Conservation (phyloP, 352 stramenopile genomes). For the Peronospora destructor region DNA sequence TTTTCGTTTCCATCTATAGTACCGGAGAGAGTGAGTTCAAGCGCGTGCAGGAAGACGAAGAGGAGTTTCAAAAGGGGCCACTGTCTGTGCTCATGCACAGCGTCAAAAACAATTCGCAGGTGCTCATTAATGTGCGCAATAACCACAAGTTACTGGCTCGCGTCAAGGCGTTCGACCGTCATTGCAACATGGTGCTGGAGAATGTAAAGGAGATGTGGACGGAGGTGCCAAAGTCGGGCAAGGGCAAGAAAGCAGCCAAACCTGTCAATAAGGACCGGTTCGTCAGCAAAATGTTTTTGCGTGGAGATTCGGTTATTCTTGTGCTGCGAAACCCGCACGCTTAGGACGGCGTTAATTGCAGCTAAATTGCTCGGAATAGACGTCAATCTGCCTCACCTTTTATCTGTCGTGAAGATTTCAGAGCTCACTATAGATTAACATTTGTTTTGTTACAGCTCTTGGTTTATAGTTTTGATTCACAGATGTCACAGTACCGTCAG, state of each 20-base stretch:
- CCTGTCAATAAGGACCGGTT: conserved; percentile 98
- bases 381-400: not conserved
- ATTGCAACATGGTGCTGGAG: conserved; percentile 99
- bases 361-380: conserved; percentile 23
- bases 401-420: not conserved
- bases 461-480: not conserved
- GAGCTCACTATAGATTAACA: not conserved
- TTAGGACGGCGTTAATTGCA: conserved; percentile 31
- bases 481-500: conserved; percentile 16
- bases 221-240: conserved; percentile 95
- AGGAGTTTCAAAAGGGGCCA: conserved; percentile 94
- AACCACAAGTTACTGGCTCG: conserved; percentile 99
- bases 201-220: conserved; percentile 99
- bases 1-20: conserved; percentile 2
- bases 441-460: conserved; percentile 3
- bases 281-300: conserved; percentile 99
- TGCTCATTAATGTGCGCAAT: conserved; percentile 99
- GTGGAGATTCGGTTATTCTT: conserved; percentile 98
- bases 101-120: conserved; percentile 96
- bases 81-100: conserved; percentile 96
- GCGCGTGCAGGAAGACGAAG: conserved; percentile 83
- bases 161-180: conserved; percentile 99
- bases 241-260: conserved; percentile 93
- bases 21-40: conserved; percentile 61
- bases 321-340: conserved; percentile 95